Evolutionary conservation across 129 eudicot species (phyloP).

Genomic region (Helichrysum umbraculigerum): DNA sequence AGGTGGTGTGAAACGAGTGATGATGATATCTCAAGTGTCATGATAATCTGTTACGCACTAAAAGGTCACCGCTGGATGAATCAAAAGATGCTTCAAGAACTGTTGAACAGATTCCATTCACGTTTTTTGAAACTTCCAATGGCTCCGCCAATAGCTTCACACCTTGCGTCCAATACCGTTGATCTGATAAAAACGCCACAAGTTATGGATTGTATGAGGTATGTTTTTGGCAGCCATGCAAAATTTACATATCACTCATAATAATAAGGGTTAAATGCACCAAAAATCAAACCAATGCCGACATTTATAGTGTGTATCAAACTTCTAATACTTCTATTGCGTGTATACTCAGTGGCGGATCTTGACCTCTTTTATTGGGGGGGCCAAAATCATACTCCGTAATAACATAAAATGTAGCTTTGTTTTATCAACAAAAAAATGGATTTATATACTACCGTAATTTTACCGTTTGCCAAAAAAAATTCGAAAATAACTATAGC

Average conservation of each 20-base stretch:
- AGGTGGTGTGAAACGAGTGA: conserved; percentile 2
- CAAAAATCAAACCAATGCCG: too few species aligned
- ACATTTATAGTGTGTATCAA: too few species aligned
- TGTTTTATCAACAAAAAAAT: too few species aligned
- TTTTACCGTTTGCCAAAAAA: too few species aligned
- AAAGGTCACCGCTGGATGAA: conserved; percentile 62
- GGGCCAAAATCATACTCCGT: too few species aligned
- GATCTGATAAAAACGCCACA: conserved; percentile 44
- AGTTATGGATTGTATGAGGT: neutral
- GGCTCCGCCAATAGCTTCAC: conserved; percentile 72
- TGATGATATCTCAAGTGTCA: neutral
- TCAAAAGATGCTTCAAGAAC: conserved; percentile 60
- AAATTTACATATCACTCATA: neutral
- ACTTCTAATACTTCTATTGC: too few species aligned
- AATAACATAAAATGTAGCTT: too few species aligned
- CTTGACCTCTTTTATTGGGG: too few species aligned
- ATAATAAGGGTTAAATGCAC: too few species aligned
- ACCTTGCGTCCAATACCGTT: conserved; percentile 89
- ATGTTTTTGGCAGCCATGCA: neutral
- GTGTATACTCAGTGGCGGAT: too few species aligned
- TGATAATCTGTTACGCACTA: conserved; percentile 8
- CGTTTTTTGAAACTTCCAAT: conserved; percentile 27
- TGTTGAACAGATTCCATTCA: conserved; percentile 28
- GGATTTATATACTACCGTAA: too few species aligned
- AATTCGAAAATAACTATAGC: too few species aligned